phyloP scores from a whole-genome alignment of 129 eudicot species.

The Oenanthe sinensis region DNA sequence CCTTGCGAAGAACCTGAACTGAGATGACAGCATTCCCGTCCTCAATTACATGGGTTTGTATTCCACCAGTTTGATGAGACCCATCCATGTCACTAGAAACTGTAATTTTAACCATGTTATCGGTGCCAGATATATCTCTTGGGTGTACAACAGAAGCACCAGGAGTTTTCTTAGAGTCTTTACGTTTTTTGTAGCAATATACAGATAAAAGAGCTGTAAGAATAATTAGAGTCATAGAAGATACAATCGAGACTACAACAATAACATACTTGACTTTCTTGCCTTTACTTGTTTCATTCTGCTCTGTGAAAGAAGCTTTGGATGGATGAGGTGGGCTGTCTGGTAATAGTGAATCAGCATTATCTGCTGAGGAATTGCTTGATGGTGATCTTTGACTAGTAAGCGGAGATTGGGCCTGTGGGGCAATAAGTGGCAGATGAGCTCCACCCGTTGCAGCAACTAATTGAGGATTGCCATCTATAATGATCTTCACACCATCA shows the following conservation, averaged over 20 bases:
- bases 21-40: slow-evolving; percentile 41
- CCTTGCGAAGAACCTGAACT: slow-evolving; percentile 49
- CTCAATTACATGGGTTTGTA: slow-evolving; percentile 35
- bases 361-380: slow-evolving; percentile 3
- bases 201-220: slow-evolving; percentile 13
- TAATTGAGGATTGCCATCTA: slow-evolving; percentile 32
- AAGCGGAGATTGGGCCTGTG: slow-evolving; percentile 18
- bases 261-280: slow-evolving; percentile 1
- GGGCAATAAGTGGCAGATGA: slow-evolving; percentile 15
- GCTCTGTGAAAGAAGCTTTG: slow-evolving; percentile 7
- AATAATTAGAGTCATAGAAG: slow-evolving; percentile 6
- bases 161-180: slow-evolving; percentile 7
- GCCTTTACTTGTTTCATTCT: not conserved
- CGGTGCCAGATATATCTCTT: slow-evolving; percentile 33
- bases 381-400: slow-evolving; percentile 11
- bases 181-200: slow-evolving; percentile 14
- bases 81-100: slow-evolving; percentile 20
- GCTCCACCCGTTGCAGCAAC: slow-evolving; percentile 14
- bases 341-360: slow-evolving; percentile 8
- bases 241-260: slow-evolving; percentile 14
- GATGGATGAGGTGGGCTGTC: slow-evolving; percentile 18
- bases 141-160: slow-evolving; percentile 39
- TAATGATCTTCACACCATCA: slow-evolving; percentile 32
- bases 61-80: slow-evolving; percentile 12
- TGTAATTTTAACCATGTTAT: slow-evolving; percentile 40